A percentile compares a stretch with the other conserved stretches of the same genome.
These are phyloP conservation scores for Solanum aculeatissimum DNA, from an alignment of 305 asterid genomes.

Conservation along the genomic window DNA sequence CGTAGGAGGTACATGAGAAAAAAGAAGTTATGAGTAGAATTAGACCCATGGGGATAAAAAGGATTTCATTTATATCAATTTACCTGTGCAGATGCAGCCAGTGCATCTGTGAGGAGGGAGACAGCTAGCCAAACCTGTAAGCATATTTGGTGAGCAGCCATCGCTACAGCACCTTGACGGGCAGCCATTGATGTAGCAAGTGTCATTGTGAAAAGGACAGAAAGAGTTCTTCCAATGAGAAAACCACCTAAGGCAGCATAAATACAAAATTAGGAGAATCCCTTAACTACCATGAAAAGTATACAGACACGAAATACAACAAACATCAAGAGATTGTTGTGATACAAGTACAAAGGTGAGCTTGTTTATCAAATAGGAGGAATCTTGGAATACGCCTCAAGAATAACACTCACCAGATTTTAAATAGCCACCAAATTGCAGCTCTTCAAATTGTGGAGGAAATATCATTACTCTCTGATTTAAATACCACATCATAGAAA, in stretches of 20 bases:
- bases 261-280: background rate
- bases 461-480: constrained; percentile 53
- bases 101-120: constrained; percentile 91
- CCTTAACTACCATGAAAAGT: background rate
- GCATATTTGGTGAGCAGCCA: constrained; percentile 98
- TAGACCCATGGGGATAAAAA: background rate
- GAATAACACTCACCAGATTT: constrained; percentile 57
- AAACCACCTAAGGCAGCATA: constrained; percentile 52
- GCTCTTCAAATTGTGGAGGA: constrained; percentile 65
- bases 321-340: background rate
- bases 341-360: background rate
- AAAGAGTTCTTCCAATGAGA: constrained; percentile 87
- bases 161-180: constrained; percentile 87
- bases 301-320: background rate
- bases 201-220: constrained; percentile 78
- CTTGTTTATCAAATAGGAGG: background rate
- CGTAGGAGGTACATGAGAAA: background rate
- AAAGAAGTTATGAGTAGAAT: background rate
- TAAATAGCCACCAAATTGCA: constrained; percentile 74
- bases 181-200: constrained; percentile 96
- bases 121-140: constrained; percentile 91
- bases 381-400: background rate
- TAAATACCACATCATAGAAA: constrained; percentile 68
- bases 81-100: constrained; percentile 87
- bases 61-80: background rate